Base-by-base conservation (phyloP, 192 early-diverging fungal genomes). In the Umbelopsis vinacea region DNA sequence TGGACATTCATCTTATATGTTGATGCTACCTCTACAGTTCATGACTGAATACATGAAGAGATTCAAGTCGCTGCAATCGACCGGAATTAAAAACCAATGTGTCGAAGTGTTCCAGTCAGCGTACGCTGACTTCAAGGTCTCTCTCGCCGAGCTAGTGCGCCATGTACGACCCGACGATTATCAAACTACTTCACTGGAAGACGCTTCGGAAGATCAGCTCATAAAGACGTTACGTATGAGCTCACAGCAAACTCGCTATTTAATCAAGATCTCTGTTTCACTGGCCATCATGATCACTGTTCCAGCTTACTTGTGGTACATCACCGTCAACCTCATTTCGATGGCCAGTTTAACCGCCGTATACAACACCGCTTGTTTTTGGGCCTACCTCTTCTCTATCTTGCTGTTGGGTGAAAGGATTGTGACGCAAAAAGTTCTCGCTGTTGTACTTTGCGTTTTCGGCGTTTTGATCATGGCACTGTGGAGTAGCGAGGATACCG, bases 301-400 rank as follows among this genome's bases (percentile, higher is more conserved):
- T 12, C 85, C 88, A 35, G 85, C 92, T 19, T 93, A 94, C 71
- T 76, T 90, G 46, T 95, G 94, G 94, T 95, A 95, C 66, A 76
- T 88, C 50, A 87, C 91, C 12, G 87, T 93, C 35, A 85, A 85
- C 9, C 78, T 92, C 46, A 91, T 87, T 7, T 85, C 89, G 38
- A 94, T 92, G 88, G 87, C 91, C 22, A 93, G 89, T 68, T 77
- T 94, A 46, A 94, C 91, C 0, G 94, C 92, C 10, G 91, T 92
- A 46, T 92, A 92, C 86, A 94, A 95, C 79, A 92, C 86, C 23
- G 84, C 87, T 22, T 93, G 91, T 71, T 94, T 95, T 72, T 95
- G 90, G 78, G 92, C 92, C 15, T 95, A 95, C 69, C 38, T 92
- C 19, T 92, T 95, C 69, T 94, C 94, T 11, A 77, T 93, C 14